Evolutionary conservation across 768 basidiomycete genomes (phyloP), one percentile per base, ranked within the genome.

Genomic region (Lactarius akahatsu): DNA sequence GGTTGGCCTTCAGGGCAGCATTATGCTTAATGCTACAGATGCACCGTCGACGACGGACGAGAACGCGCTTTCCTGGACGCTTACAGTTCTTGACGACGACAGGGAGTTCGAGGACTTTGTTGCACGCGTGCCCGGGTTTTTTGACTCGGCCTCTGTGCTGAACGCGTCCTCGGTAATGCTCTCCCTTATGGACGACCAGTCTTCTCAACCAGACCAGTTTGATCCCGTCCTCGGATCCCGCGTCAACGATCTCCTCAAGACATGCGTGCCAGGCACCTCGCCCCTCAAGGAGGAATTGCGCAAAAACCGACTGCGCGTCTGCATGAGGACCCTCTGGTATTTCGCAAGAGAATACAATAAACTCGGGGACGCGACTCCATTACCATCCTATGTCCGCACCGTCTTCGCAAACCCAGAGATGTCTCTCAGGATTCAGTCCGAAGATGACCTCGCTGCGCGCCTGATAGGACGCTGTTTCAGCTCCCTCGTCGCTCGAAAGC

Each of bases 191-290:
- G 10, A 34, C 1, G 34, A 11, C 5, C 36, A 11, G 18, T 13
- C 40, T 41, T 16, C 15, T 18, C 40, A 0, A 16, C 15, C 13
- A 13, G 26, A 26, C 11, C 1, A 34, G 28, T 58, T 43, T 23
- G 63, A 64, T 30, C 57, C 63, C 4, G 15, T 64, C 36, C 63
- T 64, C 20, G 63, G 47, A 40, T 59, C 57, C 26, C 47, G 63
- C 36, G 36, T 64, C 5, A 34, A 52, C 1, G 63, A 59, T 18
- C 63, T 64, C 16, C 63, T 59, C 55, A 52, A 64, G 26, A 64
- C 63, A 2, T 64, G 63, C 26, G 10, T 47, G 11, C 16, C 34
- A 18, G 63, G 56, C 2, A 28, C 26, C 10, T 64, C 63, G 18
- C 57, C 57, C 3, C 57, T 64, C 10, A 34, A 20, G 10, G 63